Base-by-base conservation (phyloP, 1,284 basidiomycete genomes). In the Neotropicomus parvogracilis region DNA sequence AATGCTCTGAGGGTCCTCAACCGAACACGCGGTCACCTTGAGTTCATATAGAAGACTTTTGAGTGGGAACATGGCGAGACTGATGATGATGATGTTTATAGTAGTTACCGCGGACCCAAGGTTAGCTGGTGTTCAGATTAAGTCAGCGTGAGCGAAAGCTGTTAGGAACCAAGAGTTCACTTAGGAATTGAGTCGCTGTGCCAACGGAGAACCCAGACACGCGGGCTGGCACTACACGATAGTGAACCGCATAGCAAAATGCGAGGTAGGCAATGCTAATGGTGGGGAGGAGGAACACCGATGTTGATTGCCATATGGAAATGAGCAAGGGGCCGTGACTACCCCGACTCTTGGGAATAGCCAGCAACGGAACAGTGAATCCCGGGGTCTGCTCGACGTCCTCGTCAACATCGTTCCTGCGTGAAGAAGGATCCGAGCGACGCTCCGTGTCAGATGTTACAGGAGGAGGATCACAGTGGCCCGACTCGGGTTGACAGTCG, bases 241-340 rank as follows among this genome's bases (percentile, higher is more conserved):
- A 45, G 29, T 54, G 53, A 32, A 53, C 53, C 28, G 38, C 39
- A 14, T 52, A 54, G 17, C 53, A 54, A 26, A 54, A 54, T 1
- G 40, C 26, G 19, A 54, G 54, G 20, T 56, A 54, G 1, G 20
- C 42, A 14, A 55, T 21, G 5, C 21, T 45, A 8, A 54, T 34
- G 8, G 19, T 6, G 13, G 49, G 44, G n/a, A 28, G 26, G 2
- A 52, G 14, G 21, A 55, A 4, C 7, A 41, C 16, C 32, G 32
- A 11, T 20, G 19, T 32, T 49, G 41, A 45, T 29, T 53, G 36
- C 38, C 34, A 39, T 24, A 24, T 2, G 16, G 32, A 37, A 29
- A 14, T n/a, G 34, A 55, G 13, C 5, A 20, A 28, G 12, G 34
- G 20, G 31, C 4, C 19, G 13, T 13, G 28, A 21, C 19, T 21